A percentile compares a stretch with the other conserved stretches of the same genome.
Conservation (phyloP, 179 eudicot species). For the Gypsophila paniculata region DNA sequence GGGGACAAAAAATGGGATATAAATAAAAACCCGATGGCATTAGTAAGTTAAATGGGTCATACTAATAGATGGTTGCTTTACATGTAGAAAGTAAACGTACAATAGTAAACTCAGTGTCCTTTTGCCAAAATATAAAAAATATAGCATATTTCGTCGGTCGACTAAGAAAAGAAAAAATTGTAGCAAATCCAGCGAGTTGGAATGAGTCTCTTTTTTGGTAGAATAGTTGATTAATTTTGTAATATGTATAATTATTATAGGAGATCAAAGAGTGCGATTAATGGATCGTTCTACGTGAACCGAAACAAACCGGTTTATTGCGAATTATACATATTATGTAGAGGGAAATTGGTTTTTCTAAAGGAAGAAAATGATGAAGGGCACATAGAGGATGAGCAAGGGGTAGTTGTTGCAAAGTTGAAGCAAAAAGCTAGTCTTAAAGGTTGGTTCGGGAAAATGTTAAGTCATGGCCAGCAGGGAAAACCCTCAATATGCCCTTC, state of each 20-base stretch:
- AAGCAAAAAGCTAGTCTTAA: conserved; percentile 40
- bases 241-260: conserved; percentile 27
- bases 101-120: too few species aligned
- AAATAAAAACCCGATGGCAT: too few species aligned
- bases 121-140: too few species aligned
- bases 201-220: too few species aligned
- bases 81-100: too few species aligned
- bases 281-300: conserved; percentile 44
- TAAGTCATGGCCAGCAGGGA: conserved; percentile 21
- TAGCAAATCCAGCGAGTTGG: too few species aligned
- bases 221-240: not conserved
- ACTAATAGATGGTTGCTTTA: too few species aligned
- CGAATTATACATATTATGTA: conserved; percentile 45
- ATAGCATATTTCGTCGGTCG: too few species aligned
- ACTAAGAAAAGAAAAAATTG: too few species aligned
- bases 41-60: too few species aligned
- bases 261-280: conserved; percentile 46
- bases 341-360: conserved; percentile 50
- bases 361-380: conserved; percentile 53
- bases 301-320: conserved; percentile 64
- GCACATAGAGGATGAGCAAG: conserved; percentile 51
- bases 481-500: conserved; percentile 27
- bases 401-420: conserved; percentile 41
- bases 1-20: too few species aligned
- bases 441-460: conserved; percentile 51